Evolutionary conservation across 176 grass and related monocot species (phyloP), one percentile per base, ranked within the genome.

Genomic region (Oryza glaberrima): DNA sequence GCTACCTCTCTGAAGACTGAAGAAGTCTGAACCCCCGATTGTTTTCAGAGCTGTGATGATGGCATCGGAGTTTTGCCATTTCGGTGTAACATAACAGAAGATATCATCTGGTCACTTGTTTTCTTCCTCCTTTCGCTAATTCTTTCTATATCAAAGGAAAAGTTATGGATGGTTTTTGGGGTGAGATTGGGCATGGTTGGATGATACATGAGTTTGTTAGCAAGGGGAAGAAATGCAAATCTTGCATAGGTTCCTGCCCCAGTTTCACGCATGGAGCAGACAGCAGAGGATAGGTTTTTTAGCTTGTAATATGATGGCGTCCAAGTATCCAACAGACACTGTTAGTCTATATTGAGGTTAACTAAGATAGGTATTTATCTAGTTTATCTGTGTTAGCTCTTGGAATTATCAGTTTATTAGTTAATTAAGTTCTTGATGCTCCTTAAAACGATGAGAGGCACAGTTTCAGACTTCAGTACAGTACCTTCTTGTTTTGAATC

Each of bases 261-360:
- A 73, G 73, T 60, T 72, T 67, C 46, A 36, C 77, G 46, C 13
- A 43, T 71, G 15, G 35, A 58, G 81, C 45, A 54, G 80, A 80
- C 38, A 58, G 81, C 45, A 45, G 80, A 80, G 40, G 61, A 84
- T 83, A 84, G 84, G 38, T 69, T 56, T 63, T 78, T 73, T 90
- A 79, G 84, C 63, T 79, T 79, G 84, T 90, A 76, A 72, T 79
- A 49, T 13, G 16, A 73, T 85, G 49, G 15, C 14, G 65, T 45
- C 20, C 61, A 75, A 32, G 15, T n/a, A 73, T 34, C 38, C 61
- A 69, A 32, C 30, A 48, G 30, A 46, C 61, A 51, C 7, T 83
- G 38, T 34, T 69, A 79, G 5, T 54, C n/a, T 72, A 61, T 90
- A 58, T 86, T 48, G 40, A 32, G 20, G 20, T 75, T 63, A 74